phyloP scores from a whole-genome alignment of 1,139 yeast species.

The Kurtzmaniella quercitrusa region DNA sequence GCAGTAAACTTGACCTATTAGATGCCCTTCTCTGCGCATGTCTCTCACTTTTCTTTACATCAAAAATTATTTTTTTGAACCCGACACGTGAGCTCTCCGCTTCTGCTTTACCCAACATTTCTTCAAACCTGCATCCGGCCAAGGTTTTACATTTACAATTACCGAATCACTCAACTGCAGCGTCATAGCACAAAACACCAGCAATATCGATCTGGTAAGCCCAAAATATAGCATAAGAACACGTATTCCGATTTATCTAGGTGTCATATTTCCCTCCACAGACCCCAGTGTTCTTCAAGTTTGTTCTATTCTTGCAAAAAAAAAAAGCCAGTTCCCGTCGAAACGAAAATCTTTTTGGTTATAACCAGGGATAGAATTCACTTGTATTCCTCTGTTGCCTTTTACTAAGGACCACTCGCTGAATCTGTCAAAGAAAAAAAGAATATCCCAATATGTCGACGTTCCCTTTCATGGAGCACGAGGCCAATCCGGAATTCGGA shows the following conservation, averaged over 20 bases:
- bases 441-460: background rate
- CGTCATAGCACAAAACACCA: background rate
- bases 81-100: slow-evolving; percentile 2
- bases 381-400: no score
- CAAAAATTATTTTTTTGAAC: background rate
- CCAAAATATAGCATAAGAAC: slow-evolving; percentile 1
- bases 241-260: background rate
- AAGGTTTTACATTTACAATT: background rate
- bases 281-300: background rate
- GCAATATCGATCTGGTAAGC: background rate
- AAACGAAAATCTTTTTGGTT: background rate
- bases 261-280: background rate
- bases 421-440: background rate
- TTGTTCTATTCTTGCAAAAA: background rate
- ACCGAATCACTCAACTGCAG: background rate
- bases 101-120: slow-evolving; percentile 2
- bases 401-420: background rate
- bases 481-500: background rate
- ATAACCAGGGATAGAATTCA: no score
- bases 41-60: no score
- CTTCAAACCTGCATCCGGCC: background rate
- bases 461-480: slow-evolving; percentile 1
- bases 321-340: background rate
- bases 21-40: no score
- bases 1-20: no score